Evolutionary conservation across 352 stramenopile species (phyloP), one percentile per base, ranked within the genome.

Genomic region (Phytophthora quininea): DNA sequence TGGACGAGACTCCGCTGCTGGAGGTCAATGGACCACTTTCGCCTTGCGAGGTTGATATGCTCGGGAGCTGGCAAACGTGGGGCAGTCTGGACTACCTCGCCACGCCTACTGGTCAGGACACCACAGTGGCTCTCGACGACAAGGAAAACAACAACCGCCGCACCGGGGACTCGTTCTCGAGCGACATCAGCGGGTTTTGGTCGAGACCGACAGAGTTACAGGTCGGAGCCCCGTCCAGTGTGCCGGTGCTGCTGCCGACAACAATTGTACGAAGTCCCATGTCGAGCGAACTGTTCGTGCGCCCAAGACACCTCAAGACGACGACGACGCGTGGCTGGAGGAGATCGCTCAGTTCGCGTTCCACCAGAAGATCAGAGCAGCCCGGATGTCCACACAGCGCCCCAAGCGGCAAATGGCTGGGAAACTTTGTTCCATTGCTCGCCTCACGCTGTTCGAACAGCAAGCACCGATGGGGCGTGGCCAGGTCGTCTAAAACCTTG

Each of bases 21-120:
- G 69, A 77, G 42, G 61, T 45, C 38, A 45, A 37, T 27, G 60
- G 69, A 37, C 59, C 51, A 50, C 58, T 54, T 1, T 71, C 69
- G 15, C 56, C 61, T 37, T 51, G 51, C 10, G 65, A 77, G 31
- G 37, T 65, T 14, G 69, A 77, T 35, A 64, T 77, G 37, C 64
- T 77, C 19, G 64, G 60, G 30, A 77, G 69, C 52, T 77, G 69
- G 69, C 48, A 54, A n/a, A 77, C 69, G 27, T 77, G 65, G 64
- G 54, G 30, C 29, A 77, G 59, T 57, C 54, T 74, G 6, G 65
- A 71, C 29, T 67, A 68, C 35, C 71, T 71, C 38, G 60, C 65
- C 35, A 56, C 55, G 3, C 55, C 58, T 35, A 33, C 46, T 19
- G 71, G 40, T 60, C 38, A 47, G 2, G 37, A 53, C 31, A 53